Conservation (phyloP, 1,284 basidiomycete species). For the Pseudozyma tsukubaensis region DNA sequence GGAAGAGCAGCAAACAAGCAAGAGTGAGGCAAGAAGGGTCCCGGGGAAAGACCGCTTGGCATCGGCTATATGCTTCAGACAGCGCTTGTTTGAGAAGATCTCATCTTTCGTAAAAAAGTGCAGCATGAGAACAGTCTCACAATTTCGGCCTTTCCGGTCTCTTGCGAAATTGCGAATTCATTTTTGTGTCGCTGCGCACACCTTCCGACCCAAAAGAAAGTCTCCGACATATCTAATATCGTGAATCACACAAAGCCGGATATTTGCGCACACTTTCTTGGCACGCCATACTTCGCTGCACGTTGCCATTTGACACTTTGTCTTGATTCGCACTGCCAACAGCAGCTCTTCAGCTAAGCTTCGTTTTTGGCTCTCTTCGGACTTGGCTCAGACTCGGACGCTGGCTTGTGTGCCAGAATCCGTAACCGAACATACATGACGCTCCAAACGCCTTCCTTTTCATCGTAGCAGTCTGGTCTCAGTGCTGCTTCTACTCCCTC, state of each 20-base stretch:
- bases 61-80: conserved; percentile 3
- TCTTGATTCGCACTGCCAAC: neutral
- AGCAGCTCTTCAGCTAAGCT: neutral
- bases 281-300: neutral
- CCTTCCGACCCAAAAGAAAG: conserved; percentile 11
- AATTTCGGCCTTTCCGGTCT: neutral
- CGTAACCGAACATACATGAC: conserved; percentile 46
- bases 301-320: neutral
- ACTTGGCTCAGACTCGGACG: no score
- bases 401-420: conserved; percentile 24
- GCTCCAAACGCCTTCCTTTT: conserved; percentile 14
- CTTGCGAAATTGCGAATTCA: neutral
- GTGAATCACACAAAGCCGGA: no score
- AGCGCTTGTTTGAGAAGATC: neutral
- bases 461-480: conserved; percentile 28
- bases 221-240: conserved; percentile 9
- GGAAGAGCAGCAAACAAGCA: neutral
- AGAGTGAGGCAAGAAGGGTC: neutral
- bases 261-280: conserved; percentile 3
- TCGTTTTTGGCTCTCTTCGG: no score
- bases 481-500: conserved; percentile 26
- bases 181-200: neutral
- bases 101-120: neutral
- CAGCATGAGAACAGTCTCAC: no score
- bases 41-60: no score